These are phyloP conservation scores for Metschnikowia rubicola DNA, from an alignment of 805 yeast genomes.

Conservation along the genomic window DNA sequence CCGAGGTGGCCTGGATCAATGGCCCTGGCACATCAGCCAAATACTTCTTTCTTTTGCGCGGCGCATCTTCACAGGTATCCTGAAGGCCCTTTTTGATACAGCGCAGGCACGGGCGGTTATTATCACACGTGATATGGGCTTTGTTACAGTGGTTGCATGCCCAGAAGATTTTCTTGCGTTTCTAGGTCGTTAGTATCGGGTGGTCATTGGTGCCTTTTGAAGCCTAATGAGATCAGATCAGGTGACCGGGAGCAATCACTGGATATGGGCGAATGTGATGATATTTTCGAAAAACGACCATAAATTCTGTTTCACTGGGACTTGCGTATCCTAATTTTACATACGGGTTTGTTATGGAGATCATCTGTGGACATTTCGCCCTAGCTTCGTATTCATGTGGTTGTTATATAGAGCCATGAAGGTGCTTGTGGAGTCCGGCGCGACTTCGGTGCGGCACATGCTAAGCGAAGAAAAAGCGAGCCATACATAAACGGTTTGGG, in stretches of 20 bases:
- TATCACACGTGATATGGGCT: slow-evolving; percentile 91
- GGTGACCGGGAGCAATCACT: too few relatives aligned
- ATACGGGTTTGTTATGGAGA: slow-evolving; percentile 4
- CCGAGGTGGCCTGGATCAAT: slow-evolving; percentile 1
- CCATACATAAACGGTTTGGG: too few relatives aligned
- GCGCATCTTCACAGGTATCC: slow-evolving; percentile 81
- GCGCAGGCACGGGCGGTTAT: slow-evolving; percentile 75
- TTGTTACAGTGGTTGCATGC: slow-evolving; percentile 91
- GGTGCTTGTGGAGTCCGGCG: background rate
- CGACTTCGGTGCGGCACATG: background rate
- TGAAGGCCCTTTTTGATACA: slow-evolving; percentile 69
- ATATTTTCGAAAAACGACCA: too few relatives aligned
- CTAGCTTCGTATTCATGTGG: background rate
- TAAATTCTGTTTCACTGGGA: too few relatives aligned
- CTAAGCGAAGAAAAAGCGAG: too few relatives aligned
- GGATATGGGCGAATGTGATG: too few relatives aligned
- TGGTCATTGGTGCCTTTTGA: background rate
- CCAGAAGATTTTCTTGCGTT: slow-evolving; percentile 64
- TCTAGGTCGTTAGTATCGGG: slow-evolving; percentile 12
- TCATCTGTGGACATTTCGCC: slow-evolving; percentile 8
- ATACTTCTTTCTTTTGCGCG: slow-evolving; percentile 81
- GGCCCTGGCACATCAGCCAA: slow-evolving; percentile 54
- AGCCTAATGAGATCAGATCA: too few relatives aligned
- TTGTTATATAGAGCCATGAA: background rate
- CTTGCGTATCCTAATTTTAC: background rate